Evolutionary conservation across 768 basidiomycete genomes (phyloP), one percentile per base, ranked within the genome.

Genomic region (Kwoniella newhampshirensis): DNA sequence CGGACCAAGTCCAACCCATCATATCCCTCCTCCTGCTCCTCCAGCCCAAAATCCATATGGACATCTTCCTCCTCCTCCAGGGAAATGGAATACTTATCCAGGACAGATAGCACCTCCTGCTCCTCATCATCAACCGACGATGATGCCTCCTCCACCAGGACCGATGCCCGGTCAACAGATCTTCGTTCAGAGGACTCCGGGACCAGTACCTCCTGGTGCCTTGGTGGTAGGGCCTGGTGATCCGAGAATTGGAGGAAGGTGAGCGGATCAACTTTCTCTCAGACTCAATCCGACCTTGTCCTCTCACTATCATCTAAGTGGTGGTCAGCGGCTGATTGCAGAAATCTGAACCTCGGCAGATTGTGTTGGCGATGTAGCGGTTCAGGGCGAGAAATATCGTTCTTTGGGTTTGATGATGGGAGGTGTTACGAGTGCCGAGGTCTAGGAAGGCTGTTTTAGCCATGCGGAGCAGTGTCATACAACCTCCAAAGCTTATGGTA

Each of bases 241-340:
- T 68, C 71, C 71, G 9, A 50, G 68, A 41, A 62, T 73, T n/a
- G 71, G 71, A 7, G 71, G 71, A 41, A 44, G 49, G 69, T 67
- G 51, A 59, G 66, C 57, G 27, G 36, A 18, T 17, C 18, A 18
- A n/a, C 3, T 23, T 32, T 20, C 11, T 32, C 5, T 47, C 12
- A 23, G 23, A 23, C 18, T 23, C 23, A 15, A 28, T 41, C 7
- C 6, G 50, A 21, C 6, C 37, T n/a, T 39, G 8, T n/a, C n/a
- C n/a, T n/a, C n/a, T n/a, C n/a, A n/a, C n/a, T n/a, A n/a, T n/a
- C n/a, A n/a, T n/a, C n/a, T n/a, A n/a, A n/a, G n/a, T n/a, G n/a
- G n/a, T n/a, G n/a, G n/a, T n/a, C n/a, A n/a, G n/a, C n/a, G n/a
- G n/a, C n/a, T n/a, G n/a, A n/a, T n/a, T n/a, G n/a, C n/a, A n/a